Conservation (phyloP, 768 basidiomycete genomes). For the Porphyrellus cyaneotinctus region DNA sequence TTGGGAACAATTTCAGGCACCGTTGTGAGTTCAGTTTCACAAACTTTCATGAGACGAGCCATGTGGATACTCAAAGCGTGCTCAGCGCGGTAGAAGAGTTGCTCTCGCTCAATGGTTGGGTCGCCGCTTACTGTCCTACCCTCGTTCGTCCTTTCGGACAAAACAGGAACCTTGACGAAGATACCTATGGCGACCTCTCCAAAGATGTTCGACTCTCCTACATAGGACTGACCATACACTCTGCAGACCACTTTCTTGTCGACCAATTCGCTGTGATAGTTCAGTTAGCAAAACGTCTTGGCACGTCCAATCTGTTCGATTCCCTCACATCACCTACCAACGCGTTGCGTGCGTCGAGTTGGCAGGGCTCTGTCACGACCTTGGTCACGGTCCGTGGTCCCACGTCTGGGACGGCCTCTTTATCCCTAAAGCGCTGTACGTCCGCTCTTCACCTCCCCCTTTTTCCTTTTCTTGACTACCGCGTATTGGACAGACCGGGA, state of each 20-base stretch:
- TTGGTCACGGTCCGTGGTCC: conserved; percentile 83
- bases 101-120: no score
- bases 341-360: conserved; percentile 76
- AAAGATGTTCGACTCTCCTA: conserved; percentile 78
- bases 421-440: conserved; percentile 64
- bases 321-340: conserved; percentile 68
- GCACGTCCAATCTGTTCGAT: no score
- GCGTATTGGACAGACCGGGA: conserved; percentile 42
- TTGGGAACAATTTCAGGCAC: no score
- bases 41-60: conserved; percentile 57
- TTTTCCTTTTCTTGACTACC: no score
- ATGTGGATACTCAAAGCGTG: conserved; percentile 88
- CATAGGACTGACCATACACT: no score
- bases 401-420: conserved; percentile 79
- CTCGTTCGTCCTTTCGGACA: no score
- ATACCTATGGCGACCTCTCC: conserved; percentile 86
- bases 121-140: no score
- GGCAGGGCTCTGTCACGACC: conserved; percentile 80
- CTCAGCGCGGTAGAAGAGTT: conserved; percentile 84
- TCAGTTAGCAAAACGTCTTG: no score
- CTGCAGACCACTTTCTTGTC: conserved; percentile 97
- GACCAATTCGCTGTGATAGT: conserved; percentile 99
- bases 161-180: conserved; percentile 65
- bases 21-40: conserved; percentile 60
- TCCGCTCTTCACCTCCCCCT: conserved; percentile 2